Conservation (phyloP, 805 yeast genomes). For the Kluyveromyces aestuarii region DNA sequence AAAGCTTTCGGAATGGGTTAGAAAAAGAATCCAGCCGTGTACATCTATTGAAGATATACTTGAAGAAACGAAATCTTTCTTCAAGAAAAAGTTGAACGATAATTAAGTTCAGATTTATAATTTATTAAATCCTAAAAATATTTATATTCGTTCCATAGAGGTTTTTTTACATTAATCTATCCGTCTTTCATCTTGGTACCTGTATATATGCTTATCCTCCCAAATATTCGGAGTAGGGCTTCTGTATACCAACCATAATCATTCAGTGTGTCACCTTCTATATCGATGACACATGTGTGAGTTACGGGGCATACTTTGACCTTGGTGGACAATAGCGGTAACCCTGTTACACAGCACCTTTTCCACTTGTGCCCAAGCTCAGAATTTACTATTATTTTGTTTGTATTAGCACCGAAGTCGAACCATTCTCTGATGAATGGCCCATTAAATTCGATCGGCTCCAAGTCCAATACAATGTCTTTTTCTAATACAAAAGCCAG, state of each 20-base stretch:
- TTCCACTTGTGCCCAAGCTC: constrained; percentile 29
- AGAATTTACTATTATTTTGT: constrained; percentile 14
- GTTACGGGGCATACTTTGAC: constrained; percentile 31
- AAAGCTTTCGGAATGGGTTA: constrained; percentile 72
- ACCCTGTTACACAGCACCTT: constrained; percentile 30
- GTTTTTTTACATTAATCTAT: not conserved
- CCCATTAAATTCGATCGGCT: constrained; percentile 12
- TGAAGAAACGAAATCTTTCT: constrained; percentile 17
- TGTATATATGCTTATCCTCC: constrained; percentile 20
- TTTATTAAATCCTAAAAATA: too few species aligned
- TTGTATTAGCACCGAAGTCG: constrained; percentile 7
- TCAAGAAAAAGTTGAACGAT: constrained; percentile 3
- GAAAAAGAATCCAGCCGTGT: constrained; percentile 29
- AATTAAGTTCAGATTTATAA: too few species aligned
- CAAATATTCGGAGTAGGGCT: constrained; percentile 18
- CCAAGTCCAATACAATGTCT: constrained; percentile 5
- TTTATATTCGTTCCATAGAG: too few species aligned
- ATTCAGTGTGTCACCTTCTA: constrained; percentile 17
- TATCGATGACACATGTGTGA: constrained; percentile 22
- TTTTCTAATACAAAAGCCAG: constrained; percentile 12
- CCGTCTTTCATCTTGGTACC: constrained; percentile 16
- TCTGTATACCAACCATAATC: constrained; percentile 29
- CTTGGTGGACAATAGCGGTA: constrained; percentile 30
- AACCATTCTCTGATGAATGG: constrained; percentile 24
- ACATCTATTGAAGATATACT: constrained; percentile 11